Evolutionary conservation across 2,329 filamentous ascomycete genomes (phyloP).

Genomic region (Claviceps arundinis): DNA sequence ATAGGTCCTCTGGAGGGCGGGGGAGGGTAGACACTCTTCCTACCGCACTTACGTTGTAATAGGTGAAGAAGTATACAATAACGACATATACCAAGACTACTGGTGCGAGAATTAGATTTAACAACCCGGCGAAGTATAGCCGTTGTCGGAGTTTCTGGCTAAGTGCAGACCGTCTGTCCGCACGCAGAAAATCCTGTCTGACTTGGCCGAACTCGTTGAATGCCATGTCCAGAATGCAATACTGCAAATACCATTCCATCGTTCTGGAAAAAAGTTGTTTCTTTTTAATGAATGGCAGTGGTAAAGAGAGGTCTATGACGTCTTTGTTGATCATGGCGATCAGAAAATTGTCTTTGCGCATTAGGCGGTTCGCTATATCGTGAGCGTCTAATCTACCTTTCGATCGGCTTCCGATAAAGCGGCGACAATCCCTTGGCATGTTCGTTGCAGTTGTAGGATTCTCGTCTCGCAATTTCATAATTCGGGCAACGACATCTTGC

Average conservation of each 20-base stretch:
- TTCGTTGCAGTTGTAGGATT: conserved; percentile 66
- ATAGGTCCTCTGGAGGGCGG: background rate
- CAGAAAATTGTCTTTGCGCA: conserved; percentile 93
- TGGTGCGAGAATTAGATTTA: conserved; percentile 77
- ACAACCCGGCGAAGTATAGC: conserved; percentile 69
- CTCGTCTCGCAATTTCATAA: conserved; percentile 72
- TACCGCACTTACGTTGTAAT: conserved; percentile 60
- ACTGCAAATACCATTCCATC: conserved; percentile 82
- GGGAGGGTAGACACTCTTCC: background rate
- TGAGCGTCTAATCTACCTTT: conserved; percentile 92
- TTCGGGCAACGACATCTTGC: conserved; percentile 76
- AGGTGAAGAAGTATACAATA: conserved; percentile 84
- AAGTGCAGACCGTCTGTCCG: conserved; percentile 64
- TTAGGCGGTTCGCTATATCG: conserved; percentile 90
- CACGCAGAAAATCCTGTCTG: conserved; percentile 71
- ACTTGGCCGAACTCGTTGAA: conserved; percentile 86
- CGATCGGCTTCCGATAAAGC: conserved; percentile 66
- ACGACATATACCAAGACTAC: conserved; percentile 79
- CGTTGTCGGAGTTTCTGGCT: conserved; percentile 66
- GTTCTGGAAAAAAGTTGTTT: conserved; percentile 79
- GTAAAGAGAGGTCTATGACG: conserved; percentile 72
- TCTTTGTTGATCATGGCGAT: conserved; percentile 98
- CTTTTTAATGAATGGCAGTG: conserved; percentile 67
- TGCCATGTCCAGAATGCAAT: conserved; percentile 84
- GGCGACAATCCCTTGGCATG: conserved; percentile 36